These are phyloP conservation scores for Laguncularia racemosa DNA, from an alignment of 345 rosid species.

Conservation along the genomic window DNA sequence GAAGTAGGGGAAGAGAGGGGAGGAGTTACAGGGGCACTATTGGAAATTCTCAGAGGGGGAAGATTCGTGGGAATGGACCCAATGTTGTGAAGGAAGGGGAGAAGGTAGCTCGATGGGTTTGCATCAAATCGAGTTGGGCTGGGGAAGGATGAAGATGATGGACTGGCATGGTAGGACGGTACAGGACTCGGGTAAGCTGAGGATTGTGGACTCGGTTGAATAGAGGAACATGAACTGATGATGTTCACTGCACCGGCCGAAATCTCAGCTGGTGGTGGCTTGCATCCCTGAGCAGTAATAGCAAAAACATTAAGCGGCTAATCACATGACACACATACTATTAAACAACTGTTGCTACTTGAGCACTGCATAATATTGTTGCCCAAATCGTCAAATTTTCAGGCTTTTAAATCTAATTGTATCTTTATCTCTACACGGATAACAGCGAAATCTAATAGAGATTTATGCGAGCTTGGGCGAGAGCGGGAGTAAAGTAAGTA, in stretches of 20 bases:
- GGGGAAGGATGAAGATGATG: constrained; percentile 46
- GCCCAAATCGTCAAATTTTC: too few relatives aligned
- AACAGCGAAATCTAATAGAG: too few relatives aligned
- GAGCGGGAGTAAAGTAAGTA: too few relatives aligned
- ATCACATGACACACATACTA: too few relatives aligned
- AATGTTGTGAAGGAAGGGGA: constrained; percentile 68
- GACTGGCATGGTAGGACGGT: constrained; percentile 75
- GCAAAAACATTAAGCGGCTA: neutral
- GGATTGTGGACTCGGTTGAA: constrained; percentile 77
- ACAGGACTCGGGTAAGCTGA: constrained; percentile 68
- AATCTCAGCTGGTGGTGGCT: constrained; percentile 44
- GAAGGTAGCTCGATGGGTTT: constrained; percentile 46
- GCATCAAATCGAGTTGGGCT: constrained; percentile 69
- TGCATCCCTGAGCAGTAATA: constrained; percentile 55
- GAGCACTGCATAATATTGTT: too few relatives aligned
- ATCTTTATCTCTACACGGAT: too few relatives aligned
- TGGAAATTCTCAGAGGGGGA: constrained; percentile 84
- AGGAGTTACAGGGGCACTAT: constrained; percentile 97
- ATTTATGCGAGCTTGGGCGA: too few relatives aligned
- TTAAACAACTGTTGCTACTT: neutral
- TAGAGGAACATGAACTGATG: constrained; percentile 59
- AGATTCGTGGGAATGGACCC: constrained; percentile 54
- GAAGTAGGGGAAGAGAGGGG: constrained; percentile 90
- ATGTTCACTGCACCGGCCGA: constrained; percentile 38
- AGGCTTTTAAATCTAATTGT: too few relatives aligned